Percentiles rank a stretch among this genome's conserved stretches.
Evolutionary conservation across 169 alveolate species (phyloP).

Genomic region (Plasmodium berghei): DNA sequence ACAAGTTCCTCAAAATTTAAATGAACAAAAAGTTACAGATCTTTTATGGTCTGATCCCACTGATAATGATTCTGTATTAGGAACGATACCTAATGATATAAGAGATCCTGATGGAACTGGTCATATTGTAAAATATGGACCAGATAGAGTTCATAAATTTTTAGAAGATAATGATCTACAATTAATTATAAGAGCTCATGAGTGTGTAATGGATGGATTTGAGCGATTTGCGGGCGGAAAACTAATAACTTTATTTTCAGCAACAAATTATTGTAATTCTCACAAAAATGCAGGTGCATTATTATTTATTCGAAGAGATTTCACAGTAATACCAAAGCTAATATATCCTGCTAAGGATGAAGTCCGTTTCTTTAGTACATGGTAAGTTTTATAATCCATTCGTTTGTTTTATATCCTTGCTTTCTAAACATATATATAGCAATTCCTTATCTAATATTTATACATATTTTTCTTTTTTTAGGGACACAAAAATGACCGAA

Average conservation of each 20-base stretch:
- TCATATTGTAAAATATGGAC: constrained; percentile 98
- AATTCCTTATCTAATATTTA: background rate
- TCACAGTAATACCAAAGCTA: constrained; percentile 98
- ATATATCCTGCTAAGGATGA: constrained; percentile 95
- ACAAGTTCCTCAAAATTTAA: constrained; percentile 91
- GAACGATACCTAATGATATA: constrained; percentile 97
- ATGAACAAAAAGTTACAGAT: constrained; percentile 90
- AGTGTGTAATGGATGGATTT: constrained; percentile 99
- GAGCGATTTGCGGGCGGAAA: constrained; percentile 99
- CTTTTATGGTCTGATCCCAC: constrained; percentile 97
- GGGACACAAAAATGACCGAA: constrained; percentile 89
- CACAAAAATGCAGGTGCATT: constrained; percentile 99
- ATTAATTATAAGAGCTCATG: constrained; percentile 97
- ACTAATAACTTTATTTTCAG: constrained; percentile 98
- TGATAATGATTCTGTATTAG: constrained; percentile 97
- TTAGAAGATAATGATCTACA: constrained; percentile 89
- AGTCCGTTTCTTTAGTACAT: constrained; percentile 75
- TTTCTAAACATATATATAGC: background rate
- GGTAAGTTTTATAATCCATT: constrained; percentile 15
- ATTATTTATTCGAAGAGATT: constrained; percentile 95
- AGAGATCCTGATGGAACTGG: constrained; percentile 99
- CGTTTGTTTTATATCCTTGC: background rate
- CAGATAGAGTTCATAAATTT: constrained; percentile 93
- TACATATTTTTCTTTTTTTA: constrained; percentile 27
- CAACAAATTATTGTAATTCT: constrained; percentile 99